phyloP scores from a whole-genome alignment of 306 rosid species.

The Phaseolus lunatus region DNA sequence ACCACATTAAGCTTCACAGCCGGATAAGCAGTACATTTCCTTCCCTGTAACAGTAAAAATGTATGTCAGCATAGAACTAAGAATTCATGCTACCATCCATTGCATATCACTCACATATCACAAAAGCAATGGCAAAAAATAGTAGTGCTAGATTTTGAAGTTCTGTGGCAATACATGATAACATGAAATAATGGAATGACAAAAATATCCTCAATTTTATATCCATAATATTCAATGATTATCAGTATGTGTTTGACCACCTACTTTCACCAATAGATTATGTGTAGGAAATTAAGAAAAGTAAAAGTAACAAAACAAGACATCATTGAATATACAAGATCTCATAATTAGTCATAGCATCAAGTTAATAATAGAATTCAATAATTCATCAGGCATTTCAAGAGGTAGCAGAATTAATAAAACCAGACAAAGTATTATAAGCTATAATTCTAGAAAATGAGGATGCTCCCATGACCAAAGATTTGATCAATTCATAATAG shows the following conservation, averaged over 20 bases:
- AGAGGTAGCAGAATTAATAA: conserved; percentile 12
- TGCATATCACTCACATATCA: neutral
- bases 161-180: neutral
- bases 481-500: neutral
- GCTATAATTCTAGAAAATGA: neutral
- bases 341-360: neutral
- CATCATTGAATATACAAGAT: neutral
- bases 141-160: neutral
- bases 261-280: neutral
- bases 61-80: neutral
- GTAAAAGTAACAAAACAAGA: neutral
- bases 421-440: neutral
- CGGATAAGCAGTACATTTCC: conserved; percentile 89
- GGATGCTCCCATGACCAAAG: conserved; percentile 10
- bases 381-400: conserved; percentile 2
- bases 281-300: neutral
- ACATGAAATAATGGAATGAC: conserved; percentile 1
- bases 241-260: conserved; percentile 1
- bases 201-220: neutral
- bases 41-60: conserved; percentile 60
- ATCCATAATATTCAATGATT: conserved; percentile 1
- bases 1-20: conserved; percentile 80
- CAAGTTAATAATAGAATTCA: neutral
- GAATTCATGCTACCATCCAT: neutral
- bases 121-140: conserved; percentile 3